Conservation (phyloP, 2,329 filamentous ascomycete species). For the Escovopsis weberi region DNA sequence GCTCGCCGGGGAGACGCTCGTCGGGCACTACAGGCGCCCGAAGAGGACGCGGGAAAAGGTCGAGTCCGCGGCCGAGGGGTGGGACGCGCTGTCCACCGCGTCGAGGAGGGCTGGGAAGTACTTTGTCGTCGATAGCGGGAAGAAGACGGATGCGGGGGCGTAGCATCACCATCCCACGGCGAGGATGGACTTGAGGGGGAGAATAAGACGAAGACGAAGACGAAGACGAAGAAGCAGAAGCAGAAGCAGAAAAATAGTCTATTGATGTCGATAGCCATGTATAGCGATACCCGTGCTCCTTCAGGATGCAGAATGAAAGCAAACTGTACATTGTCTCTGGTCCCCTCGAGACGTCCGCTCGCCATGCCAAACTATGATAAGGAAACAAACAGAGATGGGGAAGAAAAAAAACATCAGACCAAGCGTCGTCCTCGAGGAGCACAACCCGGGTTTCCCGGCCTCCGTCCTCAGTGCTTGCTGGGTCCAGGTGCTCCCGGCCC, state of each 20-base stretch:
- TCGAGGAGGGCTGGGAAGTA: constrained; percentile 53
- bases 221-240: no score
- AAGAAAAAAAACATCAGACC: not conserved
- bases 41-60: constrained; percentile 20
- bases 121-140: constrained; percentile 59
- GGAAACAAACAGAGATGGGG: not conserved
- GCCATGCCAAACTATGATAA: constrained; percentile 1
- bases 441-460: not conserved
- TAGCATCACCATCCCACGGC: not conserved
- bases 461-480: not conserved
- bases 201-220: no score
- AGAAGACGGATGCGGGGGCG: constrained; percentile 15
- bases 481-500: no score
- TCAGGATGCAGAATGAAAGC: no score
- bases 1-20: constrained; percentile 43
- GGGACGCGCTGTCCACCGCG: constrained; percentile 56
- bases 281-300: no score
- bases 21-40: constrained; percentile 39
- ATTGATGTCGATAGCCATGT: not conserved
- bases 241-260: not conserved
- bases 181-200: no score
- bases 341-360: not conserved
- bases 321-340: no score
- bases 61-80: constrained; percentile 41
- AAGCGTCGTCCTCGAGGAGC: not conserved